A percentile compares a stretch with the other conserved stretches of the same genome.
phyloP scores from a whole-genome alignment of 2,329 filamentous ascomycete species.

The Talaromyces sp. region DNA sequence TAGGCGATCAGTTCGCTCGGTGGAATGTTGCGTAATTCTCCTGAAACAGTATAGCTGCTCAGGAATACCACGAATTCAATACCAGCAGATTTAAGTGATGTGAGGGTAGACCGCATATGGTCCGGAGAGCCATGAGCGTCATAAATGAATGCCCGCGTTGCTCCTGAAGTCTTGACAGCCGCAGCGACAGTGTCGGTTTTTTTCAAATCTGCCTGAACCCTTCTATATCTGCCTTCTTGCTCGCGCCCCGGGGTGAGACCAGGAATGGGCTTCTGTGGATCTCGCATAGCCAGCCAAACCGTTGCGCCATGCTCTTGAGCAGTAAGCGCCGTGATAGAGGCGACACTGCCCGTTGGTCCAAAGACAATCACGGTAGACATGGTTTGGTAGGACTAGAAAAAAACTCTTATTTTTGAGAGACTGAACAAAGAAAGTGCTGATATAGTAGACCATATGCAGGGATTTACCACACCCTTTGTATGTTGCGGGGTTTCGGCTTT shows the following conservation, averaged over 20 bases:
- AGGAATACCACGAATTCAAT: slow-evolving; percentile 44
- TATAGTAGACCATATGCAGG: neutral
- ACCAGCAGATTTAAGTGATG: slow-evolving; percentile 41
- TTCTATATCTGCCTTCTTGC: slow-evolving; percentile 23
- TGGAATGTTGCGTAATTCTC: slow-evolving; percentile 20
- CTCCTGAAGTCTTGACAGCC: slow-evolving; percentile 35
- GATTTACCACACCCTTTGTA: neutral
- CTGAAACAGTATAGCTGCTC: slow-evolving; percentile 32
- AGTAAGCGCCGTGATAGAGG: slow-evolving; percentile 32
- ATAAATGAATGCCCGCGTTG: slow-evolving; percentile 48
- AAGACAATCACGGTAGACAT: slow-evolving; percentile 40
- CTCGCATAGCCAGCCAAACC: slow-evolving; percentile 45
- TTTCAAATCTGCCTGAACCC: slow-evolving; percentile 42
- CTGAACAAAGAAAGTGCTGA: neutral
- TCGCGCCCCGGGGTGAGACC: slow-evolving; percentile 25
- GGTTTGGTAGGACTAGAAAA: neutral
- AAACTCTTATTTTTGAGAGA: neutral
- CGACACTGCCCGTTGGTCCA: slow-evolving; percentile 45
- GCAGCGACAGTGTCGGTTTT: slow-evolving; percentile 33
- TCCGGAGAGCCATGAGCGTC: slow-evolving; percentile 26
- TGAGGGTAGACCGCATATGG: slow-evolving; percentile 34
- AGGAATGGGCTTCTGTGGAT: slow-evolving; percentile 39
- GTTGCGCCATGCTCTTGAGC: slow-evolving; percentile 37
- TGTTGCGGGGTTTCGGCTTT: neutral
- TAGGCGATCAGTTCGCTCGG: slow-evolving; percentile 31